A percentile compares a stretch with the other conserved stretches of the same genome.
Evolutionary conservation across 83 land plant species (phyloP).

Genomic region (Larix sibirica): DNA sequence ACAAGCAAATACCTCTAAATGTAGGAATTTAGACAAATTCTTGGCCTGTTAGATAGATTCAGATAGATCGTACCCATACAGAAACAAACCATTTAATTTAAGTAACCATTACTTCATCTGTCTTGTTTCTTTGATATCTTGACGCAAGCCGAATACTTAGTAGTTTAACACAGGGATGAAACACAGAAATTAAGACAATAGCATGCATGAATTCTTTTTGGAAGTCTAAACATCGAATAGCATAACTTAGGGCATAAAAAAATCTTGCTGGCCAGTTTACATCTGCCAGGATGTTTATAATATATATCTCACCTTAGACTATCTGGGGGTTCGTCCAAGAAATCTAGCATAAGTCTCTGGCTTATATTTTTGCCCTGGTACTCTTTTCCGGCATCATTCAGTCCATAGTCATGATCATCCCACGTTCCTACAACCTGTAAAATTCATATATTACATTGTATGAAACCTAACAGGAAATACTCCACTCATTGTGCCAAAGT

Average conservation of each 20-base stretch:
- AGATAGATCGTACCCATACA: neutral
- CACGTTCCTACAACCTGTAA: slow-evolving; percentile 86
- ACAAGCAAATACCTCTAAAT: no score
- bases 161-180: neutral
- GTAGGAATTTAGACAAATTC: no score
- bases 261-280: neutral
- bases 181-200: neutral
- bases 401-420: slow-evolving; percentile 97
- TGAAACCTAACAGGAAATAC: neutral
- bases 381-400: slow-evolving; percentile 94
- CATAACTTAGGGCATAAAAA: neutral
- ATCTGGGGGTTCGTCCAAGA: slow-evolving; percentile 77
- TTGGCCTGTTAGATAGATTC: neutral
- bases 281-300: neutral
- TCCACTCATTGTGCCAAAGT: neutral
- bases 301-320: slow-evolving; percentile 61
- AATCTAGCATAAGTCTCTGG: slow-evolving; percentile 82
- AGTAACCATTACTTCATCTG: neutral
- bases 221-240: neutral
- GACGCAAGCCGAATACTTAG: neutral
- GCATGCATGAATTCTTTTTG: neutral
- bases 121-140: neutral
- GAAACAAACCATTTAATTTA: neutral
- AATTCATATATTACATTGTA: neutral
- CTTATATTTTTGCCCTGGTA: slow-evolving; percentile 46